Base-by-base conservation (phyloP, 2,329 filamentous ascomycete species). In the Clonostachys byssicola region DNA sequence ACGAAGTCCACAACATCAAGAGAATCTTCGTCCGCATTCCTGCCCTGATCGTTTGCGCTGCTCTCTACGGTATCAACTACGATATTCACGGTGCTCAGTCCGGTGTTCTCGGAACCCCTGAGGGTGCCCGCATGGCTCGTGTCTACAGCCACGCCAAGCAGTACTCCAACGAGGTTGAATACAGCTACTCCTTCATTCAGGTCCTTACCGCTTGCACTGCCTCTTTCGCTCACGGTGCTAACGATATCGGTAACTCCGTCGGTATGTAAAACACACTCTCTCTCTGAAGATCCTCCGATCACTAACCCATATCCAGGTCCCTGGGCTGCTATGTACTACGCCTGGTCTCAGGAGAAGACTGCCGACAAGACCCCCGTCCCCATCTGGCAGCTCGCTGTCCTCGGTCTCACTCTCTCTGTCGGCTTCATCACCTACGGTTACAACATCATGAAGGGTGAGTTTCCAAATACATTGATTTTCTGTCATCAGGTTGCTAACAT, bases 61-160 rank as follows among this genome's bases (percentile, higher is more conserved):
- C 73, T 14, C 78, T 91, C 45, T 92, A 92, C 62, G 89, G 89
- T 64, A 62, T 86, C 20, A 75, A 92, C 75, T 92, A 92, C 69
- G 88, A 92, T 56, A 92, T 92, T 59, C 88, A 92, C 74, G 76
- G 80, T 44, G 85, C 86, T 5, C 88, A 91, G 72, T 73, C 74
- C 45, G 88, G 88, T 60, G 77, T 89, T 41, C 61, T 73, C 12
- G 86, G 86, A 18, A 89, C 87, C 2, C 86, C 86, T 7, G 87
- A 91, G 51, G 88, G 86, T 49, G 70, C 70, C 35, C 85, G 88
- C 51, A 89, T 89, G 85, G 70, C 78, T 58, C 73, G 78, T 40
- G 71, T 76, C 61, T 74, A 80, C 53, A 68, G 69, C 5, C 66
- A 69, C 33, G 73, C 74, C 9, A 58, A 65, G 41, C 74, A 75